phyloP scores from a whole-genome alignment of 306 rosid genomes.

The Lithocarpus polystachyus region DNA sequence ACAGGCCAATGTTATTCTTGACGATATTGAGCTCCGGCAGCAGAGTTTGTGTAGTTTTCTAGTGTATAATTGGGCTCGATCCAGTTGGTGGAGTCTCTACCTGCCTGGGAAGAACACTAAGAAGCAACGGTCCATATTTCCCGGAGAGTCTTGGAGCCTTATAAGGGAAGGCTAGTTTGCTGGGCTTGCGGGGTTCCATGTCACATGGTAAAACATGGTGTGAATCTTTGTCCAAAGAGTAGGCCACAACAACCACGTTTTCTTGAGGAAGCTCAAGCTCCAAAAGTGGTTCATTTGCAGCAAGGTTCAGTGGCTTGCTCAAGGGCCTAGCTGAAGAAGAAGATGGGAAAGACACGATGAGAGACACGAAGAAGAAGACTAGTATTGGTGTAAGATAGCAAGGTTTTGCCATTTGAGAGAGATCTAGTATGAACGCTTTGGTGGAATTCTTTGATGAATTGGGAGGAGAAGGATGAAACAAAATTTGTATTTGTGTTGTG shows the following conservation, averaged over 20 bases:
- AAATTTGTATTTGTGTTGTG: background rate
- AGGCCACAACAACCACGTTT: background rate
- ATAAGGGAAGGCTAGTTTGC: background rate
- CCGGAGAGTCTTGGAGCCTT: constrained; percentile 13
- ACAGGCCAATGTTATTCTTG: background rate
- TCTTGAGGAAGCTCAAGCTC: constrained; percentile 23
- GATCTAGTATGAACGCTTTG: background rate
- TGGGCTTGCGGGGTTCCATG: background rate
- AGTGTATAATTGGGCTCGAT: constrained; percentile 61
- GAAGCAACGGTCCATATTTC: constrained; percentile 34
- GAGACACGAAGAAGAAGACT: background rate
- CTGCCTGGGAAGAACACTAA: constrained; percentile 75
- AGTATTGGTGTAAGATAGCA: background rate
- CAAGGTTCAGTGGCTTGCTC: background rate
- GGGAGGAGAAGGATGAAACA: no score
- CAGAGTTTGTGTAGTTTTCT: no score
- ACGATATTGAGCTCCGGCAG: no score
- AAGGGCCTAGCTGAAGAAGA: constrained; percentile 34
- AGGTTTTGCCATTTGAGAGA: constrained; percentile 24
- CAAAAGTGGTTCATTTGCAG: no score
- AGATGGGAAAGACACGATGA: background rate
- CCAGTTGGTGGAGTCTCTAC: constrained; percentile 38
- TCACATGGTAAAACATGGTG: constrained; percentile 1
- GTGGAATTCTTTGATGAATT: background rate
- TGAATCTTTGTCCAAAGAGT: background rate